These are phyloP conservation scores for Lindgomyces ingoldianus DNA, from an alignment of 495 filamentous ascomycete genomes.

Conservation along the genomic window DNA sequence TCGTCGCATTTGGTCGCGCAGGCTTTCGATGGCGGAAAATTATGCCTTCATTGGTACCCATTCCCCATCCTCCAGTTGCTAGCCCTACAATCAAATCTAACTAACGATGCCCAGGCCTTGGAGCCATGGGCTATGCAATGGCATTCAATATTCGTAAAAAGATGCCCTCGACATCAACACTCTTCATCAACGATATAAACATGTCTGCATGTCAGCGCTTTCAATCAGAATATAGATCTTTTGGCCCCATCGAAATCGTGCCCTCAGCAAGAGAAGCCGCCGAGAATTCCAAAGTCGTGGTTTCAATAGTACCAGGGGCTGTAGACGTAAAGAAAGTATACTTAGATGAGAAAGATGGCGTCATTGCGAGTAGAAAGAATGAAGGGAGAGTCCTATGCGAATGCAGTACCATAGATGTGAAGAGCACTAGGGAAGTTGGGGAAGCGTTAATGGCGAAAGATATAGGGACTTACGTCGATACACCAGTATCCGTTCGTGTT, in stretches of 20 bases:
- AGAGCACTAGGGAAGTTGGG: conserved; percentile 32
- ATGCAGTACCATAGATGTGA: conserved; percentile 36
- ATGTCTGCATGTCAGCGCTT: conserved; percentile 20
- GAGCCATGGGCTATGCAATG: conserved; percentile 38
- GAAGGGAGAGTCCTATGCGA: conserved; percentile 27
- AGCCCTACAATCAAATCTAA: not conserved
- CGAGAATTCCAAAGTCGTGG: conserved; percentile 23
- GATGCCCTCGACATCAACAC: conserved; percentile 9
- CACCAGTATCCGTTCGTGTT: conserved; percentile 31
- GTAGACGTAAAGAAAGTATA: conserved; percentile 31
- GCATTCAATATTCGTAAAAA: conserved; percentile 30
- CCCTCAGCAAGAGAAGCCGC: conserved; percentile 28
- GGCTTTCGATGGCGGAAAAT: conserved; percentile 23
- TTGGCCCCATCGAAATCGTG: conserved; percentile 23
- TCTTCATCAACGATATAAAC: conserved; percentile 36
- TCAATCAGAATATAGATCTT: conserved; percentile 16
- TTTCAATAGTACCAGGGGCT: conserved; percentile 31
- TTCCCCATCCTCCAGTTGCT: not conserved
- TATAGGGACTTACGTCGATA: conserved; percentile 33
- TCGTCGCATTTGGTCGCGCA: not conserved
- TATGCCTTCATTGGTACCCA: conserved; percentile 29
- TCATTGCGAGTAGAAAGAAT: conserved; percentile 17
- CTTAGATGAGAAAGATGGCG: conserved; percentile 27
- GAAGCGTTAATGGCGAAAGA: conserved; percentile 14
- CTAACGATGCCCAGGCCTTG: conserved; percentile 27